Evolutionary conservation across 306 rosid species (phyloP), one percentile per base, ranked within the genome.

Genomic region (Cyamopsis tetragonoloba): DNA sequence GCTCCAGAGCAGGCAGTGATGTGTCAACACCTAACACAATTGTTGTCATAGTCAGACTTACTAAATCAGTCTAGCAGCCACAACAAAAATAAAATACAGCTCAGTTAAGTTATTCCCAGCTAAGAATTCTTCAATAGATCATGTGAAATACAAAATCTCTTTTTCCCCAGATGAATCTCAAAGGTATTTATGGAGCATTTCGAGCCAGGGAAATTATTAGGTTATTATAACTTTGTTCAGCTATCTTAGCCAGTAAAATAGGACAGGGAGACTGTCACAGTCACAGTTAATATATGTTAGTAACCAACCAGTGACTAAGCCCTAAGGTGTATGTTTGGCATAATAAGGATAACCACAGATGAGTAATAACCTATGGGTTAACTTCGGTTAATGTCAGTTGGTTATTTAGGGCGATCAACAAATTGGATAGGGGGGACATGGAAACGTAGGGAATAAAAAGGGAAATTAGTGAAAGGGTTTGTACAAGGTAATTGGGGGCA

Each of bases 1-100:
- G 87, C 74, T 86, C 96, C 76, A 93, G 71, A 28, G 95, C 95
- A n/a, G 87, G 86, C 49, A 74, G 57, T 26, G 97, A 93, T 48
- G 97, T 57, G 65, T 93, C 96, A 34, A 93, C 74, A 42, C 98
- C 96, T 93, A 70, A 63, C 2, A 60, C 63, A 59, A 54, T 48
- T 15, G 60, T n/a, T 38, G 48, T 60, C 48, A 69, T 27, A 61
- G 55, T 74, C 31, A 57, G 43, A 75, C 59, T 38, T 11, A 66
- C 62, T 32, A 61, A 46, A 56, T 63, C 32, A 44, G 23, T 31
- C 50, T 38, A 46, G 2, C 11, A 39, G 68, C 49, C 56, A 50
- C 30, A 53, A 46, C 1, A 53, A 8, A 31, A 19, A n/a, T n/a
- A 11, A 22, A 5, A 43, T 65, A 65, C 6, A 8, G 39, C 24